Percentiles rank a stretch among this genome's conserved stretches.
phyloP scores from a whole-genome alignment of 139 green algal species.

The Volvox africanus region DNA sequence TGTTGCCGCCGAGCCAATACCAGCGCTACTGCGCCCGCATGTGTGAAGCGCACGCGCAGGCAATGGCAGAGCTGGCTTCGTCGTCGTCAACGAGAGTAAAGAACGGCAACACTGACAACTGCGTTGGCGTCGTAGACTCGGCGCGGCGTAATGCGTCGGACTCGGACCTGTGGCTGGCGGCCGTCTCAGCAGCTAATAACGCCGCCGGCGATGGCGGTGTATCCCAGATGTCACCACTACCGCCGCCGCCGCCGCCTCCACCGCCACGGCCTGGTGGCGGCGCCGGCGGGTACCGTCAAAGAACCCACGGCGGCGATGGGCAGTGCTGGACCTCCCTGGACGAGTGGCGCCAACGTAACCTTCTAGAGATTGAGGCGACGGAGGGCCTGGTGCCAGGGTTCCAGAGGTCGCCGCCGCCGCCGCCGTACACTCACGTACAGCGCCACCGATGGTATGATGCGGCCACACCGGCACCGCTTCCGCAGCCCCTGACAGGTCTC shows the following conservation, averaged over 20 bases:
- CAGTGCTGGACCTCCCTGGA: slow-evolving; percentile 31
- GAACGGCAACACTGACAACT: not conserved
- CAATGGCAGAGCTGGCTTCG: slow-evolving; percentile 29
- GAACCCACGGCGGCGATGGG: not conserved
- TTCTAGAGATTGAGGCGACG: slow-evolving; percentile 2
- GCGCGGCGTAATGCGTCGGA: not conserved
- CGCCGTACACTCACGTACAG: not conserved
- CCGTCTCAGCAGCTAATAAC: not conserved
- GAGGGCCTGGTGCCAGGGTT: not conserved
- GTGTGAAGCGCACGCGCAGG: slow-evolving; percentile 27
- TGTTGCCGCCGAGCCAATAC: slow-evolving; percentile 26
- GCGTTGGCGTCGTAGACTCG: not conserved
- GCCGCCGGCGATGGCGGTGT: not conserved
- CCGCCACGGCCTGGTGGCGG: not conserved
- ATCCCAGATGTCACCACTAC: not conserved
- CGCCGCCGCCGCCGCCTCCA: slow-evolving; percentile 9
- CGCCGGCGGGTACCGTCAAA: not conserved
- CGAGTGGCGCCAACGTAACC: slow-evolving; percentile 27
- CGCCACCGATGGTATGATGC: not conserved
- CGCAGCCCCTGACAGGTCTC: not conserved
- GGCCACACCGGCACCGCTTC: not conserved
- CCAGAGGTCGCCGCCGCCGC: not conserved
- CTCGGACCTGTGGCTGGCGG: not conserved
- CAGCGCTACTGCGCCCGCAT: slow-evolving; percentile 29
- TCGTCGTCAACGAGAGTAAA: no score